Base-by-base conservation (phyloP, 805 yeast genomes). In the Priceomyces castillae region DNA sequence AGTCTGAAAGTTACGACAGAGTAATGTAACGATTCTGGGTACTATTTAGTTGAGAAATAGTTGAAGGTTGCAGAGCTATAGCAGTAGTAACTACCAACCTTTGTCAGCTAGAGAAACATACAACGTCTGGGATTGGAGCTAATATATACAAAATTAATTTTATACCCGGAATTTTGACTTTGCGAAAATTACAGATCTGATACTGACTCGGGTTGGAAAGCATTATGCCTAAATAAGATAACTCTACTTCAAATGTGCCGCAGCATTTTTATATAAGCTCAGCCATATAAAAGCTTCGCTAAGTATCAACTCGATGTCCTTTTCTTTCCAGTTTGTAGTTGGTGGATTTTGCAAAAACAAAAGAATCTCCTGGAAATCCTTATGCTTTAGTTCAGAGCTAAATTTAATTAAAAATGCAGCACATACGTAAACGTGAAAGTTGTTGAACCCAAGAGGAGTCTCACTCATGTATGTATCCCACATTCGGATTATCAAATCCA, bases 241-340 rank as follows among this genome's bases (percentile, higher is more conserved):
- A 17, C n/a, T 10, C 43, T 46, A 62, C 35, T 83, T 77, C 60
- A 90, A 74, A 64, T 90, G 97, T 1, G 97, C 97, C 15, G 84
- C 69, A 4, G 96, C 96, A 59, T 89, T 86, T 59, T 87, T 89
- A 61, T 88, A 94, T 31, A 94, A 70, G 42, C 92, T 82, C 66
- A 90, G 97, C 97, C 97, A 94, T 56, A 94, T 89, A 62, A 81
- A 94, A 0, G 98, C 99, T 63, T 94, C 97, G 65, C 97, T 89
- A 44, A 94, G 66, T 65, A 94, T 74, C 71, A 94, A 75, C 64
- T 94, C 98, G 34, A 94, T 81, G 54, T 94, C 97, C 58, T 84
- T 84, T 48, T 87, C 95, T 2, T 74, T 75, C 99, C 99, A 94
- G 30, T 73, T 67, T 39, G 73, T 69, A 0, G 98, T 94, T 19